Percentiles rank a stretch among this genome's conserved stretches.
These are phyloP conservation scores for Rosa persica DNA, from an alignment of 306 rosid species.

Conservation along the genomic window DNA sequence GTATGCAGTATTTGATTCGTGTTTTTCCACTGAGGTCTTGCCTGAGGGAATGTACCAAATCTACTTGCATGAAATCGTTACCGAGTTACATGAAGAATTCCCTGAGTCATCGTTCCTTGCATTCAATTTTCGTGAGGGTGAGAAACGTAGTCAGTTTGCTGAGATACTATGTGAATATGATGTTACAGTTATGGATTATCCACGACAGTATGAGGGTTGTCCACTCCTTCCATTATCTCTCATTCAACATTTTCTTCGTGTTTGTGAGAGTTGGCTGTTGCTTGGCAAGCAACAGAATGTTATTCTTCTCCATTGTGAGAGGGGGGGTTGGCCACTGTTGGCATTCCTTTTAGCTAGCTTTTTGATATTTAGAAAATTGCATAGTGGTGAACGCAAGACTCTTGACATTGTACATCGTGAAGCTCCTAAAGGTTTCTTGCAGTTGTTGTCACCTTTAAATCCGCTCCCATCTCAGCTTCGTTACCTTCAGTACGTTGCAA, in stretches of 20 bases:
- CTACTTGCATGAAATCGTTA: slow-evolving; percentile 71
- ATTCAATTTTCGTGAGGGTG: slow-evolving; percentile 91
- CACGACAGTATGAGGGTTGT: slow-evolving; percentile 93
- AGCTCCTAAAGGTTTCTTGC: slow-evolving; percentile 90
- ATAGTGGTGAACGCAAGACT: slow-evolving; percentile 73
- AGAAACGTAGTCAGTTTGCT: slow-evolving; percentile 68
- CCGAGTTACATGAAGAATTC: slow-evolving; percentile 85
- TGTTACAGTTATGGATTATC: slow-evolving; percentile 88
- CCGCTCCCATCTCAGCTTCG: slow-evolving; percentile 97
- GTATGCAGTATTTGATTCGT: slow-evolving; percentile 88
- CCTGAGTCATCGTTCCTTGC: slow-evolving; percentile 91
- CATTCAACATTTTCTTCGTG: slow-evolving; percentile 88
- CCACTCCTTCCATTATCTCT: slow-evolving; percentile 81
- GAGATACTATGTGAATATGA: slow-evolving; percentile 66
- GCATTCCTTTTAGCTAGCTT: slow-evolving; percentile 78
- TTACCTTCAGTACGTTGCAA: slow-evolving; percentile 82
- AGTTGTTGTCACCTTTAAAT: slow-evolving; percentile 78
- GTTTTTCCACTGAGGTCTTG: slow-evolving; percentile 89
- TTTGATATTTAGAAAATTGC: slow-evolving; percentile 62
- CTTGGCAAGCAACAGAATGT: slow-evolving; percentile 63
- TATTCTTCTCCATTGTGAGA: slow-evolving; percentile 84
- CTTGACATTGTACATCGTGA: slow-evolving; percentile 92
- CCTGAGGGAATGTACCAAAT: slow-evolving; percentile 85
- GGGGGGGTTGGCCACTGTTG: slow-evolving; percentile 97
- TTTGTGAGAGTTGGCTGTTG: slow-evolving; percentile 82